A percentile compares a stretch with the other conserved stretches of the same genome.
These are phyloP conservation scores for Amanita rubescens DNA, from an alignment of 768 basidiomycete genomes.

Conservation along the genomic window DNA sequence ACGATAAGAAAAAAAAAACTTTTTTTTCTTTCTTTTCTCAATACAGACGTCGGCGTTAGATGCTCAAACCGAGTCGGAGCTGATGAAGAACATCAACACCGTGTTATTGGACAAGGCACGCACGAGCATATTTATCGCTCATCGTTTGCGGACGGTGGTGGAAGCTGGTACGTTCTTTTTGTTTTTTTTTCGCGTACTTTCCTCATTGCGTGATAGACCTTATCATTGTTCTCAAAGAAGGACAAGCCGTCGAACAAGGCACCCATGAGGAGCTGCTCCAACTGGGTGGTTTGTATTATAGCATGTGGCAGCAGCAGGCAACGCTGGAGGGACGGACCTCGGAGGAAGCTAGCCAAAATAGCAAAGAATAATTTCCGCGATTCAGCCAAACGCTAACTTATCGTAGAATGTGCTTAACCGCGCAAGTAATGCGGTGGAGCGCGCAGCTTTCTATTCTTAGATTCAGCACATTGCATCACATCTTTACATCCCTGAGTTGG, in stretches of 20 bases:
- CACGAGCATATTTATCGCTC: constrained; percentile 96
- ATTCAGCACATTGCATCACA: neutral
- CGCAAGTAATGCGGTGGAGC: neutral
- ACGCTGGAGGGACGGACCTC: constrained; percentile 26
- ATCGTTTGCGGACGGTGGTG: constrained; percentile 81
- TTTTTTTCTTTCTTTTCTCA: neutral
- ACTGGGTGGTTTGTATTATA: constrained; percentile 60
- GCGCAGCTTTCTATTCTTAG: neutral
- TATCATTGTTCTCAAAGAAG: constrained; percentile 92
- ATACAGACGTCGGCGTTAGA: constrained; percentile 89
- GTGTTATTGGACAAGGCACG: constrained; percentile 69
- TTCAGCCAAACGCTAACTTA: too few relatives aligned
- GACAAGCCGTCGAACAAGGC: constrained; percentile 85
- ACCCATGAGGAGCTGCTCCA: constrained; percentile 84
- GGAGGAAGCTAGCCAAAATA: neutral
- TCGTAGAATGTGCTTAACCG: neutral
- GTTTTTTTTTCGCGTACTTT: too few relatives aligned
- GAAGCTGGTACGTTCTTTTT: constrained; percentile 72
- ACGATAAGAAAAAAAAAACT: neutral
- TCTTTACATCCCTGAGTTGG: neutral
- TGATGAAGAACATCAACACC: constrained; percentile 90
- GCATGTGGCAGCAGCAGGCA: constrained; percentile 80
- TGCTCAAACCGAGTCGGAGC: constrained; percentile 87
- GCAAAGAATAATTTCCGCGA: too few relatives aligned
- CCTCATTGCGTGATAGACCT: constrained; percentile 43